These are phyloP conservation scores for Fusarium verticillioides DNA, from an alignment of 2,329 filamentous ascomycete genomes.

Conservation along the genomic window DNA sequence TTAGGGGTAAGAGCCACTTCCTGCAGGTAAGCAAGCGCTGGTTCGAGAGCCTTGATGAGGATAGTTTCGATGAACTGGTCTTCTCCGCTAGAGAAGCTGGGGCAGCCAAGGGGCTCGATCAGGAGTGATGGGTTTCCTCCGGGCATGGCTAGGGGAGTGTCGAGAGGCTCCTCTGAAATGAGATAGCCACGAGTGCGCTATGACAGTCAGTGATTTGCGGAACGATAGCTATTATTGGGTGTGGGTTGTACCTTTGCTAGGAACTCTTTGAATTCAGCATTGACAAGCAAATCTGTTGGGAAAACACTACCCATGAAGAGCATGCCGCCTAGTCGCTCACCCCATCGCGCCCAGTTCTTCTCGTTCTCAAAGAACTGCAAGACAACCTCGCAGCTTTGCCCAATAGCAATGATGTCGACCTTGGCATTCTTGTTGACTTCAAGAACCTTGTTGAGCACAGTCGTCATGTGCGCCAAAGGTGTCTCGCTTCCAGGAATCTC, in stretches of 20 bases:
- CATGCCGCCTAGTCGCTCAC: conserved; percentile 58
- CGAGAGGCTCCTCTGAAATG: conserved; percentile 61
- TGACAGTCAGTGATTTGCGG: conserved; percentile 14
- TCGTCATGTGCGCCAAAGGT: conserved; percentile 70
- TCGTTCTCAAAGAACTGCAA: conserved; percentile 68
- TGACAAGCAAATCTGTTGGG: conserved; percentile 52
- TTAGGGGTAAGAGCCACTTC: conserved; percentile 57
- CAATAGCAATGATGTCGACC: conserved; percentile 77
- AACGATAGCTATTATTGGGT: neutral
- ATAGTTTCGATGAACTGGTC: conserved; percentile 68
- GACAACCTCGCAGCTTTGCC: conserved; percentile 70
- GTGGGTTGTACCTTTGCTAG: conserved; percentile 58
- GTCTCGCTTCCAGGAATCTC: conserved; percentile 68
- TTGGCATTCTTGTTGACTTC: conserved; percentile 58
- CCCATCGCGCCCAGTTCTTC: conserved; percentile 61
- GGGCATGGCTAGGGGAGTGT: conserved; percentile 64
- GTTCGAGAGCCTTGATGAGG: conserved; percentile 64
- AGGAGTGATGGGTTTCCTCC: conserved; percentile 57
- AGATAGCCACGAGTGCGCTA: conserved; percentile 72
- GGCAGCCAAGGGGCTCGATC: conserved; percentile 66
- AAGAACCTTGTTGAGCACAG: conserved; percentile 74
- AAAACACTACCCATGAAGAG: conserved; percentile 62
- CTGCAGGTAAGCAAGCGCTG: conserved; percentile 71
- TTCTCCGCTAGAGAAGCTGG: conserved; percentile 76
- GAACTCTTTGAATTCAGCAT: conserved; percentile 60